Evolutionary conservation across 331 rosid species (phyloP).

Genomic region (Quercus lobata): DNA sequence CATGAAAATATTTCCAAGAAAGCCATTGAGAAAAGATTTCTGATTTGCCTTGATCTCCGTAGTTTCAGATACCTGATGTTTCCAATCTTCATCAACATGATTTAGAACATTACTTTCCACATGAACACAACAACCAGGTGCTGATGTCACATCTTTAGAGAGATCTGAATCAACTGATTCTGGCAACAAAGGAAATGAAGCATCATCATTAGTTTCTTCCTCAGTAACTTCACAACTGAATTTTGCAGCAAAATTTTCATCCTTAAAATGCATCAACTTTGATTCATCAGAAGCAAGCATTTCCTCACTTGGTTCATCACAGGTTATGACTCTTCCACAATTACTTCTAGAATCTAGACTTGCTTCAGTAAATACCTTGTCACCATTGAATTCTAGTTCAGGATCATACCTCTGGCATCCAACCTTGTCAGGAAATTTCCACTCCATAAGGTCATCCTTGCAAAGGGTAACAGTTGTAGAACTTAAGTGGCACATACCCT

Average conservation of each 20-base stretch:
- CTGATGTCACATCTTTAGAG: conserved; percentile 10
- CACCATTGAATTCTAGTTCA: conserved; percentile 15
- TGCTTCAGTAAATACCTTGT: conserved; percentile 13
- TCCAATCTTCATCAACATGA: conserved; percentile 28
- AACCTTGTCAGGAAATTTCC: conserved; percentile 28
- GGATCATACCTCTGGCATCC: conserved; percentile 20
- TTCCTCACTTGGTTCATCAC: conserved; percentile 16
- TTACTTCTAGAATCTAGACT: conserved; percentile 19
- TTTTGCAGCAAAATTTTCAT: conserved; percentile 28
- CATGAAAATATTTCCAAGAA: conserved; percentile 88
- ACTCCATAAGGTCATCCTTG: conserved; percentile 72
- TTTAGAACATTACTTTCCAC: neutral
- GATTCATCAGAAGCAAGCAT: conserved; percentile 14
- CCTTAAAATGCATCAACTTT: conserved; percentile 26
- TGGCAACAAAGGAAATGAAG: conserved; percentile 19
- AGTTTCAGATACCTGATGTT: conserved; percentile 37
- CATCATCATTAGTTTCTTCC: conserved; percentile 24
- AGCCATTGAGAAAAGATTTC: conserved; percentile 69
- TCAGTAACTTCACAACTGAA: conserved; percentile 12
- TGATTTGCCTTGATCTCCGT: conserved; percentile 43
- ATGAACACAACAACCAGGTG: conserved; percentile 43
- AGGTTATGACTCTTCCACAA: conserved; percentile 19
- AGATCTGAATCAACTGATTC: conserved; percentile 35
- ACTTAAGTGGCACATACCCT: conserved; percentile 67
- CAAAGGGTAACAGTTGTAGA: conserved; percentile 56